These are phyloP conservation scores for Podaxis sp. DNA, from an alignment of 768 basidiomycete genomes.

Conservation along the genomic window DNA sequence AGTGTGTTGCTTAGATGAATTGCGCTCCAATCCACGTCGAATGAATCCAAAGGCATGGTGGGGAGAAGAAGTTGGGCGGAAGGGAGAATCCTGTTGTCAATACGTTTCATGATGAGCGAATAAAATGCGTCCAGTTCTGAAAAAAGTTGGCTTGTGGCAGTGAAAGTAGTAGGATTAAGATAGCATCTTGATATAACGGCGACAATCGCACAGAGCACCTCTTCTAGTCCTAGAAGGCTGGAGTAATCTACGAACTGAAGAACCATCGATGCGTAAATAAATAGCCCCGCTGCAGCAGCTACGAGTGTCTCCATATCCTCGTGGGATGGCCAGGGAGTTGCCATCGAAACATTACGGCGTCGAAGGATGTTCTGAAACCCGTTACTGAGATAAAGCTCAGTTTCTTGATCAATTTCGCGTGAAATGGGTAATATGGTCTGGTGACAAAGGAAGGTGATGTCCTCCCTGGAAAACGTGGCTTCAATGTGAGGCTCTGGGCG, in stretches of 20 bases:
- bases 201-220: not conserved
- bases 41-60: not conserved
- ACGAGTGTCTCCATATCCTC: slow-evolving; percentile 14
- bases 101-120: slow-evolving; percentile 5
- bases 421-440: not conserved
- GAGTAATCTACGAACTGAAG: slow-evolving; percentile 23
- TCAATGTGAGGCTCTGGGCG: not conserved
- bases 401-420: not conserved
- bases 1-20: not conserved
- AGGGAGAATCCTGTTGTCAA: not conserved
- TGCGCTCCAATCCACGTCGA: not conserved
- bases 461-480: not conserved
- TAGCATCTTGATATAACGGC: not conserved
- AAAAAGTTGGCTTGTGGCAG: not conserved
- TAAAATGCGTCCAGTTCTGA: slow-evolving; percentile 19
- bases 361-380: not conserved
- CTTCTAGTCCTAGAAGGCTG: not conserved
- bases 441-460: not conserved
- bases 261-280: slow-evolving; percentile 26
- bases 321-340: slow-evolving; percentile 4
- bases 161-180: not conserved
- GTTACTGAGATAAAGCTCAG: not conserved
- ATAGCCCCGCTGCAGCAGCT: slow-evolving; percentile 20
- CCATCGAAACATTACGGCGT: not conserved
- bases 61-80: not conserved